phyloP scores from a whole-genome alignment of 352 stramenopile genomes.

The Pythium coloratum region DNA sequence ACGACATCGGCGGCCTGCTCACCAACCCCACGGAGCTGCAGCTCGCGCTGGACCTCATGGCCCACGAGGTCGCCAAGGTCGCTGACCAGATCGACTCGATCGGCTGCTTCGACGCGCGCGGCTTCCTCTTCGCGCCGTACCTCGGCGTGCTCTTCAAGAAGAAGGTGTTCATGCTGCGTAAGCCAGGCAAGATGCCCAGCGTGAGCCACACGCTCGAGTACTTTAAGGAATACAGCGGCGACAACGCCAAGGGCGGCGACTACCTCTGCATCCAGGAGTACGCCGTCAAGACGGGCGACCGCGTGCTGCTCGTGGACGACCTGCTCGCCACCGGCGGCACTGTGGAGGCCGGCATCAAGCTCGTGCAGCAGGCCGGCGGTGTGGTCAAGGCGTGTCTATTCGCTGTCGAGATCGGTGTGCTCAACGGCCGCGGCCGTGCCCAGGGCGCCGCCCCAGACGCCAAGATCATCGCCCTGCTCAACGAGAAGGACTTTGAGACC shows the following conservation, averaged over 20 bases:
- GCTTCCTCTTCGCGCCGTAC: conserved; percentile 96
- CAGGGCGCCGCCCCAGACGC: conserved; percentile 39
- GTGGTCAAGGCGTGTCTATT: conserved; percentile 92
- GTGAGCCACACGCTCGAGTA: conserved; percentile 91
- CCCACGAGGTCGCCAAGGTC: conserved; percentile 56
- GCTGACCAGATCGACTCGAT: conserved; percentile 72
- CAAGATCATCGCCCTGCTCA: conserved; percentile 67
- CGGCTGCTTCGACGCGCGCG: conserved; percentile 94
- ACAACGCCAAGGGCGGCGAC: conserved; percentile 82
- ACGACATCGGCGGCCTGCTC: conserved; percentile 96
- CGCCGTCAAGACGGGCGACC: conserved; percentile 71
- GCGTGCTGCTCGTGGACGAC: conserved; percentile 97
- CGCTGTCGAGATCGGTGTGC: conserved; percentile 92
- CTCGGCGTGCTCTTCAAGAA: conserved; percentile 95
- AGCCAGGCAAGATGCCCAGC: conserved; percentile 97
- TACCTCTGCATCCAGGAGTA: conserved; percentile 85
- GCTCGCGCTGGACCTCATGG: conserved; percentile 93
- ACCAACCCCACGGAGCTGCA: conserved; percentile 87
- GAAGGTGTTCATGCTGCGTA: conserved; percentile 98
- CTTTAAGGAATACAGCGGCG: conserved; percentile 92
- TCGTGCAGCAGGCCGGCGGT: conserved; percentile 86
- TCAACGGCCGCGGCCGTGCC: conserved; percentile 55
- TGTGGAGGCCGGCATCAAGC: conserved; percentile 82
- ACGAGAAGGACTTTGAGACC: conserved; percentile 64
- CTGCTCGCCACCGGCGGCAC: conserved; percentile 97